These are phyloP conservation scores for Scytalidium lignicola DNA, from an alignment of 2,329 filamentous ascomycete species.

Conservation along the genomic window DNA sequence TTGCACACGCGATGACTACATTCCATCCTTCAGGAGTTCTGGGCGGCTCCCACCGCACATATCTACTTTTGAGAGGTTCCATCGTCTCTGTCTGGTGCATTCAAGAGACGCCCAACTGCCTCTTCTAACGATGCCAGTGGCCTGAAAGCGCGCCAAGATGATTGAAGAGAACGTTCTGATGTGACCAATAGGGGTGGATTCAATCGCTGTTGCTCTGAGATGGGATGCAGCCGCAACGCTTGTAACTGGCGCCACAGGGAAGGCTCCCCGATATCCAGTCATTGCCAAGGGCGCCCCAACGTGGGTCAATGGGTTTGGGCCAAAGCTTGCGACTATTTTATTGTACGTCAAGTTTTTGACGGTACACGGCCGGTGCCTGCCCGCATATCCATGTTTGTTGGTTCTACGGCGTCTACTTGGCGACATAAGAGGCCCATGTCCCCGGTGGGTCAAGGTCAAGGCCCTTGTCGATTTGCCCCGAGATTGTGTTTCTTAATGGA, in stretches of 20 bases:
- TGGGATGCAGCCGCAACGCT: not conserved
- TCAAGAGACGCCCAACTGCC: not conserved
- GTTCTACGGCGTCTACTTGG: not conserved
- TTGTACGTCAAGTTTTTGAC: not conserved
- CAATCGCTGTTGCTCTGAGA: no score
- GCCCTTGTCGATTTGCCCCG: not conserved
- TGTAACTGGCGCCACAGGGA: not conserved
- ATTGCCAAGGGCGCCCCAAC: not conserved
- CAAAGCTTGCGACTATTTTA: not conserved
- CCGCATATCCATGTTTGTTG: not conserved
- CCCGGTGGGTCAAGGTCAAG: not conserved
- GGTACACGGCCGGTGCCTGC: not conserved
- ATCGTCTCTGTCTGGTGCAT: no score
- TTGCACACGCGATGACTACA: not conserved
- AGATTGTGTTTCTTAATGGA: no score
- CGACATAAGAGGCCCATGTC: not conserved
- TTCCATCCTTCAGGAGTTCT: not conserved
- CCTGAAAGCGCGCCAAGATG: not conserved
- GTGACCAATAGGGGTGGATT: not conserved
- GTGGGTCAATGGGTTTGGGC: not conserved
- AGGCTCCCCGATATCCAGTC: not conserved
- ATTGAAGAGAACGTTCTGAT: not conserved
- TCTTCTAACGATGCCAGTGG: not conserved
- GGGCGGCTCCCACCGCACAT: not conserved
- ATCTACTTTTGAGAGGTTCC: not conserved